These are phyloP conservation scores for Pelagomonas calceolata DNA, from an alignment of 108 stramenopile genomes.

Conservation along the genomic window DNA sequence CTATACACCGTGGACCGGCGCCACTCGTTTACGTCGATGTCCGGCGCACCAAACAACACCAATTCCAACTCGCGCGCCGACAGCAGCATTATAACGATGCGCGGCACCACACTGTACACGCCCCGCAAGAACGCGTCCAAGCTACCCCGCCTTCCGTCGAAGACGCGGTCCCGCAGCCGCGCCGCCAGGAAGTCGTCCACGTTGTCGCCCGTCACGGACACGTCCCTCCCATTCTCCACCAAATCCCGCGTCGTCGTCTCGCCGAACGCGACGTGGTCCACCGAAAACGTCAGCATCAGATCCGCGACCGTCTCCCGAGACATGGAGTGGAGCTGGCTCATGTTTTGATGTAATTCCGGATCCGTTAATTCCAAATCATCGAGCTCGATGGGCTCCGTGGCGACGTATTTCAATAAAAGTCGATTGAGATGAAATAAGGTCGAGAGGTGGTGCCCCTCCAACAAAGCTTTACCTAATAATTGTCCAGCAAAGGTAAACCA, in stretches of 20 bases:
- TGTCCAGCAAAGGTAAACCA: too few relatives aligned
- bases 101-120: conserved; percentile 92
- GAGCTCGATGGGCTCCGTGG: conserved; percentile 48
- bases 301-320: conserved; percentile 8
- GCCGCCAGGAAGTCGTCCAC: conserved; percentile 74
- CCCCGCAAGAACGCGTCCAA: conserved; percentile 39
- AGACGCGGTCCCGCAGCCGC: too few relatives aligned
- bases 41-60: conserved; percentile 87
- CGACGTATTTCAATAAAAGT: conserved; percentile 2
- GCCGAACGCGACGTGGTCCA: too few relatives aligned
- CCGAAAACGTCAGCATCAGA: too few relatives aligned
- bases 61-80: conserved; percentile 92
- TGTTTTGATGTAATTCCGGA: conserved; percentile 56
- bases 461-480: too few relatives aligned
- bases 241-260: too few relatives aligned
- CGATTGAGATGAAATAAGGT: not conserved
- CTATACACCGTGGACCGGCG: conserved; percentile 76
- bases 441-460: too few relatives aligned
- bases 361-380: conserved; percentile 62
- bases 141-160: too few relatives aligned
- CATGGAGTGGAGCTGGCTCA: conserved; percentile 48
- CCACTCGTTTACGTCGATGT: conserved; percentile 85
- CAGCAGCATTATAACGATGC: conserved; percentile 80
- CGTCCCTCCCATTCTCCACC: too few relatives aligned
- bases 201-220: conserved; percentile 65